Evolutionary conservation across 2,329 filamentous ascomycete species (phyloP).

Genomic region (Helicocarpus griseus): DNA sequence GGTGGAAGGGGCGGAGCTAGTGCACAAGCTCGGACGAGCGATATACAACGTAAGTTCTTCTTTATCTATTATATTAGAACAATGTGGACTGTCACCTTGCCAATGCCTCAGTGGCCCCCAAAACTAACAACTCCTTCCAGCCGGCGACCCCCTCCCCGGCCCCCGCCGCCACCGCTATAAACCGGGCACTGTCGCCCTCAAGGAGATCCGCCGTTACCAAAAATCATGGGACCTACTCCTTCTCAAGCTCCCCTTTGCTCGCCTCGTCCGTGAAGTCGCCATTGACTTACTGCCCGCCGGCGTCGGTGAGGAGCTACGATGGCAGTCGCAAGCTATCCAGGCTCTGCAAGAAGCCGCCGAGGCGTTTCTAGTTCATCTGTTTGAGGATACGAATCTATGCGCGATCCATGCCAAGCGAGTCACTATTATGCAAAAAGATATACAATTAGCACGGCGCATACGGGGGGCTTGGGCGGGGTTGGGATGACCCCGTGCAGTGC

Average conservation of each 20-base stretch:
- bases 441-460: conserved; percentile 78
- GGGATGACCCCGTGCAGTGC: conserved; percentile 33
- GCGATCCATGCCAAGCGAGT: conserved; percentile 95
- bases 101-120: conserved; percentile 2
- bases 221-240: conserved; percentile 80
- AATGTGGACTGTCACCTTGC: no score
- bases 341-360: conserved; percentile 94
- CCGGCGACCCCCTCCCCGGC: conserved; percentile 62
- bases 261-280: conserved; percentile 43
- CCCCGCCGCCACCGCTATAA: conserved; percentile 54
- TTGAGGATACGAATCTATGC: conserved; percentile 91
- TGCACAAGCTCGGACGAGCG: conserved; percentile 18
- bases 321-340: conserved; percentile 91
- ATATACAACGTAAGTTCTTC: conserved; percentile 28
- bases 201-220: conserved; percentile 87
- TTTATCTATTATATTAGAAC: no score
- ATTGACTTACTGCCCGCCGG: conserved; percentile 49
- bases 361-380: conserved; percentile 91
- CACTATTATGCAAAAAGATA: conserved; percentile 97
- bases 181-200: conserved; percentile 75
- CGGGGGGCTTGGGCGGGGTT: conserved; percentile 66
- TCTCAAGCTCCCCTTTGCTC: conserved; percentile 44
- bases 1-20: conserved; percentile 10
- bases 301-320: conserved; percentile 62
- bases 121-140: conserved; percentile 31